These are phyloP conservation scores for Candida railenensis DNA, from an alignment of 805 yeast genomes.

Conservation along the genomic window DNA sequence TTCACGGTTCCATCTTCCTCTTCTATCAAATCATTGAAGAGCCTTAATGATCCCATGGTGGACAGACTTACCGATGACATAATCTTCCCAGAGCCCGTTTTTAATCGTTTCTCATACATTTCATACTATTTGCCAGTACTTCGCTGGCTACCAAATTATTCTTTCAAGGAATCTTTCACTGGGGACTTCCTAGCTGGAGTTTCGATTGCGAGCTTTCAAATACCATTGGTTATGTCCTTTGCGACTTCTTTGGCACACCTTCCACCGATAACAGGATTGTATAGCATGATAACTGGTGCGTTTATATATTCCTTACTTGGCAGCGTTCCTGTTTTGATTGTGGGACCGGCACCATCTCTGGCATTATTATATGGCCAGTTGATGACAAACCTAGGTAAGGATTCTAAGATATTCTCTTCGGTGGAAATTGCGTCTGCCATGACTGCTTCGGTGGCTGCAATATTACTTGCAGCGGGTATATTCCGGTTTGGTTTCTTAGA, in stretches of 20 bases:
- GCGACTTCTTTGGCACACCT: slow-evolving; percentile 84
- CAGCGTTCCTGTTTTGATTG: slow-evolving; percentile 84
- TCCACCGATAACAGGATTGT: slow-evolving; percentile 77
- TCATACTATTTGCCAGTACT: slow-evolving; percentile 33
- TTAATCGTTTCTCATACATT: slow-evolving; percentile 24
- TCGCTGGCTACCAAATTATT: slow-evolving; percentile 30
- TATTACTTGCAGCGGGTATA: slow-evolving; percentile 66
- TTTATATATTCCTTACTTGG: slow-evolving; percentile 76
- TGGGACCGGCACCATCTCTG: slow-evolving; percentile 90
- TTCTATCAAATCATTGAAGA: slow-evolving; percentile 18
- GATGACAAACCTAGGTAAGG: slow-evolving; percentile 40
- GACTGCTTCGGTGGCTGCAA: slow-evolving; percentile 67
- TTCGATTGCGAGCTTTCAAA: slow-evolving; percentile 33
- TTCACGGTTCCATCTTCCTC: slow-evolving; percentile 26
- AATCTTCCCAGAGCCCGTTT: slow-evolving; percentile 8
- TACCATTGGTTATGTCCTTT: slow-evolving; percentile 57
- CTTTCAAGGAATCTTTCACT: slow-evolving; percentile 10
- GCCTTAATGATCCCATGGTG: slow-evolving; percentile 16
- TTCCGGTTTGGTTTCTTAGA: slow-evolving; percentile 79
- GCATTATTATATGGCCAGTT: slow-evolving; percentile 82
- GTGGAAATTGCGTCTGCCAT: slow-evolving; percentile 59
- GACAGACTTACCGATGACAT: slow-evolving; percentile 11
- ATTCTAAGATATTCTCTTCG: slow-evolving; percentile 25
- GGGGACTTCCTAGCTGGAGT: slow-evolving; percentile 34
- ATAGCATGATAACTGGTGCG: slow-evolving; percentile 76